Evolutionary conservation across 2,329 filamentous ascomycete genomes (phyloP), one percentile per base, ranked within the genome.

Genomic region (Cladorrhinum sp.): DNA sequence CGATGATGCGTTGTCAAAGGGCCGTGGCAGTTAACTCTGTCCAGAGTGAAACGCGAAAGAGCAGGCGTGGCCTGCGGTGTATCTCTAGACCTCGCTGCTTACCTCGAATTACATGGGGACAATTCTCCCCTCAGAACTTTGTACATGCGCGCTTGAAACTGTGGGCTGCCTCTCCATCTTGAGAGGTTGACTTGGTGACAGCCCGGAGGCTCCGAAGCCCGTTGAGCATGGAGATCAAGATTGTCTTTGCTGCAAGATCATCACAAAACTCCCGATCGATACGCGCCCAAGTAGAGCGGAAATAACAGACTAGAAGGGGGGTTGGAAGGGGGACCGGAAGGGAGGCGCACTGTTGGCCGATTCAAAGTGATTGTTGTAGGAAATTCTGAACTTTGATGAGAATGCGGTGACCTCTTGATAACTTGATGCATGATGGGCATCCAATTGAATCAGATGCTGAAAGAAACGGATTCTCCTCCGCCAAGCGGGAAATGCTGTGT

Each of bases 221-320:
- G 36, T 41, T 41, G 36, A 41, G 32, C 12, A 8, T 45, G 41
- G n/a, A 22, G 41, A 45, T 8, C 5, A 4, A 41, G 16, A 41
- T 4, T 16, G 12, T 41, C 10, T 41, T 13, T n/a, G 36, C 36
- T 41, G 36, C 36, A 41, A 41, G 36, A n/a, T 13, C 66, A 75
- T 76, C 4, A 82, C 78, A 50, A 80, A 87, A 24, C 64, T 74
- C 38, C 74, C 80, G 0, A 45, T n/a, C 41, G 41, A 45, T 45
- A 45, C 41, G 41, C 41, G 41, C 41, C 41, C 41, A n/a, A 16
- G n/a, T 45, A n/a, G n/a, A 12, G n/a, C 8, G 32, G 32, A 13
- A 16, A 12, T 4, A 4, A 16, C 9, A 3, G 32, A 36, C 16
- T 16, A 9, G n/a, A n/a, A n/a, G n/a, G n/a, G n/a, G n/a, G n/a